Evolutionary conservation across 257 asterid genomes (phyloP).

Genomic region (Primulina eburnea): DNA sequence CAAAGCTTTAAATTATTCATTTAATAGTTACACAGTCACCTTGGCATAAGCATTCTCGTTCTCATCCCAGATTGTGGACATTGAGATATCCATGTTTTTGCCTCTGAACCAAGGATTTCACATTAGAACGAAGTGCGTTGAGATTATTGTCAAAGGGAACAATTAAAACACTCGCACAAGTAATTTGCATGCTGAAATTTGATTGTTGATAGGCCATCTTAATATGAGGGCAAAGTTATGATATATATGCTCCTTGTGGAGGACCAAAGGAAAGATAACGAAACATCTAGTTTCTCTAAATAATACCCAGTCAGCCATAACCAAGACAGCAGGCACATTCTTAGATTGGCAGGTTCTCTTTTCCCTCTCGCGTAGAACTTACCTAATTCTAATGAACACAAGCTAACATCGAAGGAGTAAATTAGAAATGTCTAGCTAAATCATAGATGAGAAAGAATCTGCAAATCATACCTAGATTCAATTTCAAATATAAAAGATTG

Average conservation of each 20-base stretch:
- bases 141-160: neutral
- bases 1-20: conserved; percentile 17
- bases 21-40: neutral
- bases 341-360: neutral
- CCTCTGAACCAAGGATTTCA: neutral
- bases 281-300: neutral
- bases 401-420: neutral
- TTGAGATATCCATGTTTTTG: neutral
- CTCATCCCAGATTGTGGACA: neutral
- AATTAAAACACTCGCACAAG: neutral
- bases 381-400: neutral
- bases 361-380: neutral
- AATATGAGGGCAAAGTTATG: neutral
- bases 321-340: neutral
- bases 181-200: neutral
- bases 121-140: neutral
- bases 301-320: neutral
- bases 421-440: neutral
- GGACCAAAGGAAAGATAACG: neutral
- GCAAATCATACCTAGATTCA: neutral
- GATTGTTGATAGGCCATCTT: neutral
- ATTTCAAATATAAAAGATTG: neutral
- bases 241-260: too few relatives aligned
- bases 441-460: neutral
- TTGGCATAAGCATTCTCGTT: neutral